Conservation (phyloP, 768 basidiomycete species). For the Asterophora lycoperdoides region DNA sequence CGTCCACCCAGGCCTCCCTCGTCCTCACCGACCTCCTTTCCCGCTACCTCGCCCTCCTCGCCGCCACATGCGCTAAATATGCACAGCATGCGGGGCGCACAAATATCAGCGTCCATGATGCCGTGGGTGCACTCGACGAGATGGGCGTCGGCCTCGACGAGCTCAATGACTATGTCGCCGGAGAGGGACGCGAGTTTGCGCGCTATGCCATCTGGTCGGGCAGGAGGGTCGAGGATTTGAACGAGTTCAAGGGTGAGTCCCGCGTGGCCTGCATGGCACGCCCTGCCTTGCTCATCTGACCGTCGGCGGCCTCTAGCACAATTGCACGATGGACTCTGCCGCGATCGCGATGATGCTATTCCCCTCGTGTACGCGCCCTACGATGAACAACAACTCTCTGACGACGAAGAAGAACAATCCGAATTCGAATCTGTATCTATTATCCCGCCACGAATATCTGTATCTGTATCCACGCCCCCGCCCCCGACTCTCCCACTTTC, state of each 20-base stretch:
- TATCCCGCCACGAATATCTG: conserved; percentile 19
- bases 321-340: conserved; percentile 52
- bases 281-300: conserved; percentile 17
- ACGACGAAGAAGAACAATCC: conserved; percentile 20
- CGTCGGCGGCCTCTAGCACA: conserved; percentile 38
- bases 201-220: conserved; percentile 63
- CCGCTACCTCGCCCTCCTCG: conserved; percentile 64
- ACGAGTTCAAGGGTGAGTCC: conserved; percentile 65
- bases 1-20: conserved; percentile 67
- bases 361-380: conserved; percentile 44
- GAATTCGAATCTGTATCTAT: not conserved
- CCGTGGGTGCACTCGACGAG: conserved; percentile 64
- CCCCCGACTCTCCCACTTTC: conserved; percentile 13
- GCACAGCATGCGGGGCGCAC: conserved; percentile 73
- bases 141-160: conserved; percentile 71
- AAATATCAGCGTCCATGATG: conserved; percentile 54
- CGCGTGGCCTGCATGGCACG: too few relatives aligned
- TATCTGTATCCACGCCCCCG: conserved; percentile 29
- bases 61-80: conserved; percentile 65
- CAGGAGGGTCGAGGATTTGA: conserved; percentile 66
- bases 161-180: conserved; percentile 57
- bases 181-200: conserved; percentile 65
- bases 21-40: conserved; percentile 73
- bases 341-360: conserved; percentile 52
- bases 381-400: conserved; percentile 25